Evolutionary conservation across 805 yeast species (phyloP).

Genomic region (Suhomyces canberraensis): DNA sequence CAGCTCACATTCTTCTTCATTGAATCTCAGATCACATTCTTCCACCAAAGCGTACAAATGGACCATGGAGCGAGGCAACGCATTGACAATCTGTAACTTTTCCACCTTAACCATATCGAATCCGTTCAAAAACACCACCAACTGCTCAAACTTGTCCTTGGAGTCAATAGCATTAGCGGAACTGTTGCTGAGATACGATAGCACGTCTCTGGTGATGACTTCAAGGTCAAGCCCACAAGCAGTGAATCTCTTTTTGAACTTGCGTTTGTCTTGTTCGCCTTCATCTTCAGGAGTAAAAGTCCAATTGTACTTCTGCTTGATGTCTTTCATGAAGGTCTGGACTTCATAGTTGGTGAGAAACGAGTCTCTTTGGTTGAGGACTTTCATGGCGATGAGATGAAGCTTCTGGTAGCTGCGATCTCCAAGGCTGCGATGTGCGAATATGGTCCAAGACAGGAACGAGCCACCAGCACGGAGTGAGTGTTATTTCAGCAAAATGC

Average conservation of each 20-base stretch:
- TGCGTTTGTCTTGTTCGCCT: conserved; percentile 22
- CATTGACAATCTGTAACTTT: conserved; percentile 76
- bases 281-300: conserved; percentile 33
- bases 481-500: too few species aligned
- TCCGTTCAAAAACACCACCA: conserved; percentile 45
- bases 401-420: too few species aligned
- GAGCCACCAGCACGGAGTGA: too few species aligned
- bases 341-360: conserved; percentile 69
- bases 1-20: conserved; percentile 59
- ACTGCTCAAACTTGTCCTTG: conserved; percentile 23
- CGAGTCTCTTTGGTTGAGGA: conserved; percentile 51
- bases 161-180: conserved; percentile 22
- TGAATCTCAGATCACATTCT: conserved; percentile 85
- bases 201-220: conserved; percentile 45
- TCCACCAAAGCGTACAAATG: conserved; percentile 77
- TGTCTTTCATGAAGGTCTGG: conserved; percentile 46
- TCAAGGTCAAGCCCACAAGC: conserved; percentile 49
- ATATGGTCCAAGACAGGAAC: too few species aligned
- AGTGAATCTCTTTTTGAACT: conserved; percentile 26
- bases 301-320: conserved; percentile 49
- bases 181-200: conserved; percentile 35
- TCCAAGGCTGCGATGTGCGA: too few species aligned
- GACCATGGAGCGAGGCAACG: conserved; percentile 77
- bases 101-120: conserved; percentile 76
- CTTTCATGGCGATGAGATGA: conserved; percentile 21